A percentile compares a stretch with the other conserved stretches of the same genome.
phyloP scores from a whole-genome alignment of 2,329 filamentous ascomycete species.

The Plectosphaerella sp. region DNA sequence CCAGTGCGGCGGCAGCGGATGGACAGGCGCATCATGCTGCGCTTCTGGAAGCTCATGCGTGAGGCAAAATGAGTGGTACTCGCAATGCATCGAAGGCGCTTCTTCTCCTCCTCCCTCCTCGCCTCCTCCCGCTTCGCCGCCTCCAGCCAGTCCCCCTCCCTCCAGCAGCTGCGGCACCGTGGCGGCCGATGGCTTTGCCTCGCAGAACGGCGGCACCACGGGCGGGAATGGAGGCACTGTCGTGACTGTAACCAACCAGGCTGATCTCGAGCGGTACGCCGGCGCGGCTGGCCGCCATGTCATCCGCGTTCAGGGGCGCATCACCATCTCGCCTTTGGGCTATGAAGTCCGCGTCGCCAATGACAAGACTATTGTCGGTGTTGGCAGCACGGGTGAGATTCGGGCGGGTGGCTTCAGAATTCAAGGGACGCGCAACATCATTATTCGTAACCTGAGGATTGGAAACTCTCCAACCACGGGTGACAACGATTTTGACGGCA shows the following conservation, averaged over 20 bases:
- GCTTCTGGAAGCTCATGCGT: slow-evolving; percentile 31
- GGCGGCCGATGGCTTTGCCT: slow-evolving; percentile 16
- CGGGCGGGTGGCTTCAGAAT: slow-evolving; percentile 7
- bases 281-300: slow-evolving; percentile 14
- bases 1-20: slow-evolving; percentile 42
- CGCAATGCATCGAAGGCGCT: slow-evolving; percentile 26
- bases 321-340: slow-evolving; percentile 15
- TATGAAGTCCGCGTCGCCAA: slow-evolving; percentile 14
- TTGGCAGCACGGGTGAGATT: slow-evolving; percentile 10
- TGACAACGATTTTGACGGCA: slow-evolving; percentile 6
- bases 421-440: slow-evolving; percentile 11
- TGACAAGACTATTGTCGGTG: slow-evolving; percentile 16
- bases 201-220: slow-evolving; percentile 17
- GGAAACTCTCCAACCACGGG: background rate
- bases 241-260: slow-evolving; percentile 14
- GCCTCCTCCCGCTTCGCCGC: background rate
- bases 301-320: slow-evolving; percentile 17
- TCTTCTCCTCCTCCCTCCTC: slow-evolving; percentile 4
- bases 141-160: slow-evolving; percentile 4
- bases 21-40: slow-evolving; percentile 40
- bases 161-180: background rate
- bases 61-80: slow-evolving; percentile 30
- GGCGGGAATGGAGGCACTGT: slow-evolving; percentile 15
- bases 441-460: slow-evolving; percentile 15
- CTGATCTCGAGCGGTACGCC: slow-evolving; percentile 17